Evolutionary conservation across 208 protist genomes (phyloP).

Genomic region (Acanthamoeba castellanii): DNA sequence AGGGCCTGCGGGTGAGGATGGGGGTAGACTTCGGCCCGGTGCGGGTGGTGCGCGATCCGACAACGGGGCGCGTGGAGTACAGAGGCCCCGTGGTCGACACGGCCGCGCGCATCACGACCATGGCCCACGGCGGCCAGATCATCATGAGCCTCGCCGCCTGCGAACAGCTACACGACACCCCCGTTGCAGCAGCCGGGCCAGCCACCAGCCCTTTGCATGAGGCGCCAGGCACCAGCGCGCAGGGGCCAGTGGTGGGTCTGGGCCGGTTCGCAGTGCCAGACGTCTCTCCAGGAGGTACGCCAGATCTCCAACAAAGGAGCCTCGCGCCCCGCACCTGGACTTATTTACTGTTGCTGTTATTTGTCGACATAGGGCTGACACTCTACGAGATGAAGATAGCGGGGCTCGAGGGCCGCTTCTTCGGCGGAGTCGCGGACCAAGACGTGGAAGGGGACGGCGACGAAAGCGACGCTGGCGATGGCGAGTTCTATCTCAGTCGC

Average conservation of each 20-base stretch:
- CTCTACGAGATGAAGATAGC: neutral
- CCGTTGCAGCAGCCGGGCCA: neutral
- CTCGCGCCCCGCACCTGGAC: no score
- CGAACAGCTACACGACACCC: no score
- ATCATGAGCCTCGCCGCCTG: neutral
- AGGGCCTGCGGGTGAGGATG: slow-evolving; percentile 57
- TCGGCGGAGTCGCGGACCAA: neutral
- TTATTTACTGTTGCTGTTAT: no score
- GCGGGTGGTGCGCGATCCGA: neutral
- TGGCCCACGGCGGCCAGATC: slow-evolving; percentile 24
- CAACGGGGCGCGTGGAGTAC: neutral
- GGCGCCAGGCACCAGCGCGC: no score
- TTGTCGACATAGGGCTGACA: no score
- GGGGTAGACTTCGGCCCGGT: neutral
- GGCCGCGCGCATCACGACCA: neutral
- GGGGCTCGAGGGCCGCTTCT: neutral
- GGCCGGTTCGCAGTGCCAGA: neutral
- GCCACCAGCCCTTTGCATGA: no score
- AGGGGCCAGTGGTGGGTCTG: neutral
- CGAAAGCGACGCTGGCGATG: neutral
- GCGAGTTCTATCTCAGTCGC: neutral
- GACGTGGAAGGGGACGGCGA: no score
- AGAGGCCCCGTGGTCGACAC: neutral
- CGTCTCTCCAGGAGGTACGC: no score
- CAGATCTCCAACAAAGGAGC: no score